phyloP scores from a whole-genome alignment of 164 flowering plant genomes.

The Stephania cephalantha region DNA sequence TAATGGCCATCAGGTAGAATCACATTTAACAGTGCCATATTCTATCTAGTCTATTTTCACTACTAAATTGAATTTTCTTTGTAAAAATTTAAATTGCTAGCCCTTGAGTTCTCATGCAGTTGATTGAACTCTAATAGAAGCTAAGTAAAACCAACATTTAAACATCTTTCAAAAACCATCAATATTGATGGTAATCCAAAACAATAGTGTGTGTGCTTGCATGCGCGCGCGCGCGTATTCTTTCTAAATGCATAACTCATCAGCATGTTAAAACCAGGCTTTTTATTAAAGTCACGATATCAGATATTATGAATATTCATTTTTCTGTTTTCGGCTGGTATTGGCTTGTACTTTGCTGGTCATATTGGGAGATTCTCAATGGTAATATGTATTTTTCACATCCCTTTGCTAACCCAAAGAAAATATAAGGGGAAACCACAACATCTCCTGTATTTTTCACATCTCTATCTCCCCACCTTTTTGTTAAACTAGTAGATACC shows the following conservation, averaged over 20 bases:
- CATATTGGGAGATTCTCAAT: not conserved
- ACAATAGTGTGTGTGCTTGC: too few relatives aligned
- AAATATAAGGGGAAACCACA: not conserved
- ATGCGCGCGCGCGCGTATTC: too few relatives aligned
- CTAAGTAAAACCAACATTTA: not conserved
- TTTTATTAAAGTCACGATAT: too few relatives aligned
- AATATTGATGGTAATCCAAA: too few relatives aligned
- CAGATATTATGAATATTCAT: too few relatives aligned
- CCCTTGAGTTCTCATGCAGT: not conserved
- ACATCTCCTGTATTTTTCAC: not conserved
- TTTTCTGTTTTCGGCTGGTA: too few relatives aligned
- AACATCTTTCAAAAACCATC: not conserved
- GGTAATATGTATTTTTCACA: not conserved
- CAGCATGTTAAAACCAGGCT: too few relatives aligned
- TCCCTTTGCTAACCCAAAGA: not conserved
- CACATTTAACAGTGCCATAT: not conserved
- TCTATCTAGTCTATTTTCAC: not conserved
- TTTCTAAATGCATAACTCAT: too few relatives aligned
- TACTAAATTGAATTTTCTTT: not conserved
- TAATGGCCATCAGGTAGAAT: slow-evolving; percentile 66
- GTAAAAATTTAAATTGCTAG: not conserved
- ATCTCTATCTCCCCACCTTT: not conserved
- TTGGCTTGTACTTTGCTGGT: not conserved
- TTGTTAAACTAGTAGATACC: not conserved
- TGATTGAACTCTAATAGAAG: not conserved